Base-by-base conservation (phyloP, 352 stramenopile species). In the Phytophthora pini region DNA sequence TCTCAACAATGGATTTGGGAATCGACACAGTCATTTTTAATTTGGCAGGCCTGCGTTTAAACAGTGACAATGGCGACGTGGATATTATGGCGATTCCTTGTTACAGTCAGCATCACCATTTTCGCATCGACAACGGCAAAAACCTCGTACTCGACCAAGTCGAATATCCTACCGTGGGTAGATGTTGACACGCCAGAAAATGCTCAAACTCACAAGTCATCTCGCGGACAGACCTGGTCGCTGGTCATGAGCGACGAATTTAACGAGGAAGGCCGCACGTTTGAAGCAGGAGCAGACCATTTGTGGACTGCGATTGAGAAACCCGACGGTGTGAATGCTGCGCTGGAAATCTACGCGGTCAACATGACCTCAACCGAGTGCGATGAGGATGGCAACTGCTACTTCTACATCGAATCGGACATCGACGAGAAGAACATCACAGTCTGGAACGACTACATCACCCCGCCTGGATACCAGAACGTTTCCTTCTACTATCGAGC, bases 331-430 rank as follows among this genome's bases (percentile, higher is more conserved):
- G 57, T 57, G n/a, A 65, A 58, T 7, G 46, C 46, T 26, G 55
- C 55, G 22, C 22, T 62, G 55, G 55, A 62, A 32, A 39, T 53
- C 13, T 61, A 61, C 43, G 13, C 54, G 24, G 34, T 53, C 20
- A 61, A 61, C 9, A 61, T 54, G 54, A 61, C 54, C 11, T 61
- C 54, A 3, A 61, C 54, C 1, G 43, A 61, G 13, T 61, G 54
- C 11, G 54, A 61, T 6, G 12, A 47, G 8, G 65, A 52, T n/a
- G 66, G 31, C 9, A 36, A 64, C 41, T 77, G 69, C 58, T 72
- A 76, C 51, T 76, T 82, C 22, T 74, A 74, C 54, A 84, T 82
- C 46, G 68, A 70, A 9, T 75, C 84, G 8, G 78, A 73, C 20
- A 60, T 75, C 4, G 41, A 77, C 22, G 68, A 61, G 20, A 5